Evolutionary conservation across 2,329 filamentous ascomycete species (phyloP).

Genomic region (Scedosporium minutisporum): DNA sequence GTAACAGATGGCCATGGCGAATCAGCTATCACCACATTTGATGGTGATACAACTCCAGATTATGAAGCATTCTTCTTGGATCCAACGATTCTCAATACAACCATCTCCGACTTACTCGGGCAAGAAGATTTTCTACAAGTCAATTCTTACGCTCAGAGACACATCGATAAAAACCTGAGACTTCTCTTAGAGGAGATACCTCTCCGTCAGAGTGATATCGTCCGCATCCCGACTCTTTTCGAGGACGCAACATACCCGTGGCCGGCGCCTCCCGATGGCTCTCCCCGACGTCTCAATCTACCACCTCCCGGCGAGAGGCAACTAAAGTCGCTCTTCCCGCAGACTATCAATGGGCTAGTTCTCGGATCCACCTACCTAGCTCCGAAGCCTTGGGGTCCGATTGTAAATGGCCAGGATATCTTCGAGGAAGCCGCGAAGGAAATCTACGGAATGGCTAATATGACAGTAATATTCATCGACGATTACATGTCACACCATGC

Average conservation of each 20-base stretch:
- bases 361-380: constrained; percentile 11
- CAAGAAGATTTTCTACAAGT: background rate
- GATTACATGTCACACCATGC: constrained; percentile 16
- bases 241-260: constrained; percentile 6
- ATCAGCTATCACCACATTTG: background rate
- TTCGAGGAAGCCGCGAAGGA: constrained; percentile 11
- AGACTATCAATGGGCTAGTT: constrained; percentile 10
- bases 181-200: constrained; percentile 16
- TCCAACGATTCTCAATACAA: background rate
- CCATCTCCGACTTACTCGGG: background rate
- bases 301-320: background rate
- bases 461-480: constrained; percentile 14
- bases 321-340: constrained; percentile 8
- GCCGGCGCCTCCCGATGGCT: background rate
- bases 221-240: constrained; percentile 13
- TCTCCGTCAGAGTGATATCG: constrained; percentile 14
- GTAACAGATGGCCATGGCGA: constrained; percentile 15
- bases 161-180: constrained; percentile 14
- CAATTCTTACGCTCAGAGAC: constrained; percentile 10
- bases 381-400: constrained; percentile 15
- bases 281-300: background rate
- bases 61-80: background rate
- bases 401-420: constrained; percentile 14
- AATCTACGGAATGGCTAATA: constrained; percentile 11
- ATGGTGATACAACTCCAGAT: background rate